phyloP scores from a whole-genome alignment of 1,284 basidiomycete genomes.

The Phellopilus nigrolimitatus region DNA sequence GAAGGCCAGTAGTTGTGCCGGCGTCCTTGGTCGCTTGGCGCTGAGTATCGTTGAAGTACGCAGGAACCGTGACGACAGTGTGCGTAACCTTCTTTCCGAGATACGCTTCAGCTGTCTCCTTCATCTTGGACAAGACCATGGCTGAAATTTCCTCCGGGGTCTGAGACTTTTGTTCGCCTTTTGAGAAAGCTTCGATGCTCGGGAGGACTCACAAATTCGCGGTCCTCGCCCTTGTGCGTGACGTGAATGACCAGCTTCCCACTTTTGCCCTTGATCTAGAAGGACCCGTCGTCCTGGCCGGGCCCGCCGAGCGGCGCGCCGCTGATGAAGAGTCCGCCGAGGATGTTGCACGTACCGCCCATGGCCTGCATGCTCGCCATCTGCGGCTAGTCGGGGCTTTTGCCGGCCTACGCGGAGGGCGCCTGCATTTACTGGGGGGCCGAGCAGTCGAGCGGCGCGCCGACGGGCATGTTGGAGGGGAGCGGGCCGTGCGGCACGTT shows the following conservation, averaged over 20 bases:
- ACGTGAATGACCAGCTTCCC: slow-evolving; percentile 88
- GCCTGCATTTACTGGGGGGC: too few relatives aligned
- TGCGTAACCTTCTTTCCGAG: slow-evolving; percentile 96
- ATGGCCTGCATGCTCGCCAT: too few relatives aligned
- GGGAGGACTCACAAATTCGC: slow-evolving; percentile 66
- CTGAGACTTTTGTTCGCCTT: slow-evolving; percentile 32
- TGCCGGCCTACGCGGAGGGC: too few relatives aligned
- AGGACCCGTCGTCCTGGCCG: too few relatives aligned
- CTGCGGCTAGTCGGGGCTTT: too few relatives aligned
- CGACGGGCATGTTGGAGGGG: too few relatives aligned
- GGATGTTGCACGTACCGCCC: too few relatives aligned
- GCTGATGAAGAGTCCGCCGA: too few relatives aligned
- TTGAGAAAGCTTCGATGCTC: neutral
- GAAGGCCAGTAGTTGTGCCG: slow-evolving; percentile 93
- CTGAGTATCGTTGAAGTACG: slow-evolving; percentile 99
- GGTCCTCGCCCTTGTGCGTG: slow-evolving; percentile 80
- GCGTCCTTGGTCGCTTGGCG: slow-evolving; percentile 99
- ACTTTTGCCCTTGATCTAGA: slow-evolving; percentile 72
- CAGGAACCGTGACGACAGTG: slow-evolving; percentile 97
- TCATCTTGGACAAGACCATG: slow-evolving; percentile 98
- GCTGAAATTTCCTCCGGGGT: slow-evolving; percentile 88
- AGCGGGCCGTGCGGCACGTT: too few relatives aligned
- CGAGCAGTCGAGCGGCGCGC: too few relatives aligned
- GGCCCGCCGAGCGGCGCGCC: too few relatives aligned
- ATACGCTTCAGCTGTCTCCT: slow-evolving; percentile 98